phyloP scores from a whole-genome alignment of 768 basidiomycete genomes.

The Mycena galericulata region DNA sequence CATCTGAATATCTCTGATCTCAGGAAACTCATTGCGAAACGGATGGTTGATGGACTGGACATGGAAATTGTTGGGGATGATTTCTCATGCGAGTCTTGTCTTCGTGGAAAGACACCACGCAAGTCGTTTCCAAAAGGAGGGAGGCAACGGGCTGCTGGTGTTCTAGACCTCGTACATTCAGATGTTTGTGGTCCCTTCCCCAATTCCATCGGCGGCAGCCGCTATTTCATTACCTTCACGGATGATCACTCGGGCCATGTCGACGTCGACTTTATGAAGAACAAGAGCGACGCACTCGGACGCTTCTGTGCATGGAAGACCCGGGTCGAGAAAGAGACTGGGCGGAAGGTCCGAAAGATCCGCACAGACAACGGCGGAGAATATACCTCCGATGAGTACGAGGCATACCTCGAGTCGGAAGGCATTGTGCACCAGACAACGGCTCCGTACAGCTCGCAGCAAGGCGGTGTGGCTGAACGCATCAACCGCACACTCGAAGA shows the following conservation, averaged over 20 bases:
- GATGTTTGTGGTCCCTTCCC: not conserved
- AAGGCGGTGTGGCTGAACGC: constrained; percentile 1
- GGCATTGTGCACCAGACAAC: constrained; percentile 7
- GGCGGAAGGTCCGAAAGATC: not conserved
- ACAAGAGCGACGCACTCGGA: not conserved
- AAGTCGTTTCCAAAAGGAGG: not conserved
- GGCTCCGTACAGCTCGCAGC: constrained; percentile 2
- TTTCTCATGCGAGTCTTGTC: constrained; percentile 2
- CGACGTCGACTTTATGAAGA: not conserved
- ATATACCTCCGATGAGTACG: not conserved
- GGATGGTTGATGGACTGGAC: constrained; percentile 8
- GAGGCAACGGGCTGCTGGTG: not conserved
- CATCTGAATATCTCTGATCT: constrained; percentile 10
- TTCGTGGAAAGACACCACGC: constrained; percentile 1
- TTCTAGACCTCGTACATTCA: constrained; percentile 12
- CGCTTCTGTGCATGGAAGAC: constrained; percentile 6
- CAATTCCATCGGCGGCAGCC: constrained; percentile 1
- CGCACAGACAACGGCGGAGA: not conserved
- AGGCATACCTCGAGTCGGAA: not conserved
- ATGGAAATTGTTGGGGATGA: not conserved
- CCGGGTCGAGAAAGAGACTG: constrained; percentile 1
- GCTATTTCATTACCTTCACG: constrained; percentile 8
- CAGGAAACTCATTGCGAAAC: not conserved
- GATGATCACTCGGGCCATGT: constrained; percentile 1
- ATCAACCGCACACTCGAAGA: constrained; percentile 1